Evolutionary conservation across 192 early-diverging fungal species (phyloP), one percentile per base, ranked within the genome.

Genomic region (Backusella macrospora): DNA sequence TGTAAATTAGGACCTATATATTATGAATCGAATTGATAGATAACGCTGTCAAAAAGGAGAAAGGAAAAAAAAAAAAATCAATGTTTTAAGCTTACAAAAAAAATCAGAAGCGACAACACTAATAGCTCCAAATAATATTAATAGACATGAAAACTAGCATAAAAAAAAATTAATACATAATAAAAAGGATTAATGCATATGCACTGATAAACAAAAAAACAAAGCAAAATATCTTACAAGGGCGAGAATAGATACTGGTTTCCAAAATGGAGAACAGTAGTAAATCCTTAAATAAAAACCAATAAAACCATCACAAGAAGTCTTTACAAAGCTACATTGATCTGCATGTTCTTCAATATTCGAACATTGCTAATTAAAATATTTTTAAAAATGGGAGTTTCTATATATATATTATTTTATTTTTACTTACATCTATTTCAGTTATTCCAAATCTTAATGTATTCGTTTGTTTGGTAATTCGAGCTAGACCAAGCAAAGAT

Each of bases 71-170:
- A 42, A 62, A 62, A 34, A 8, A 64, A 43, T 49, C 6, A 3
- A 6, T 12, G 26, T 39, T 43, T 34, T 52, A 26, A 37, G 6
- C 81, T 78, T 81, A 85, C 91, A 92, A 77, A 92, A 92, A 70
- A 93, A 95, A 63, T 93, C 92, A 4, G 91, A 94, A 16, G 92
- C 92, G 18, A 89, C 88, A 13, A 92, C 88, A 18, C 91, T 90
- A 6, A 91, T 84, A 75, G 87, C 88, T 14, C 88, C 87, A 77
- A 94, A 93, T 44, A 94, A 14, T 7, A 77, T 39, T 14, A 78
- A 68, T 87, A 85, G 15, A 76, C 65, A 45, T 90, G 75, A 88
- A 83, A 91, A 42, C 80, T 62, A 64, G 68, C 71, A 77, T 82
- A 68, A 37, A 68, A 23, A 21, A 45, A 40, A 63, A 45, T 44